Evolutionary conservation across 176 grass and related monocot genomes (phyloP).

Genomic region (Juncus inflexus): DNA sequence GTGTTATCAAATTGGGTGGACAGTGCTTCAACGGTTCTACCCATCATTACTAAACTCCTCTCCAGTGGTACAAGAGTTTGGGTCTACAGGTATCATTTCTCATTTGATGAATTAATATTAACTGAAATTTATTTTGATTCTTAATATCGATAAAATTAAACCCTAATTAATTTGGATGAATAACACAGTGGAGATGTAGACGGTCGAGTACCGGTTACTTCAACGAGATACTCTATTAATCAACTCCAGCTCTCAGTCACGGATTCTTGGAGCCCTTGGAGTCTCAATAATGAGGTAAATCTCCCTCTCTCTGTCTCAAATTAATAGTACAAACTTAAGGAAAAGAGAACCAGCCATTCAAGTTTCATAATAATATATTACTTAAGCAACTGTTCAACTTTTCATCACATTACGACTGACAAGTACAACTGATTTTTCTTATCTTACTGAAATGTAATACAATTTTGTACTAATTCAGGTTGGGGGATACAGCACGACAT

Average conservation of each 20-base stretch:
- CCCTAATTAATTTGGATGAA: background rate
- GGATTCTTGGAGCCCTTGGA: slow-evolving; percentile 60
- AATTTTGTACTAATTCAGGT: slow-evolving; percentile 48
- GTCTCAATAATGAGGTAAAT: slow-evolving; percentile 43
- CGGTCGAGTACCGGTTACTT: slow-evolving; percentile 69
- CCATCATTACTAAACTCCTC: slow-evolving; percentile 51
- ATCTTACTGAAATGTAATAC: slow-evolving; percentile 14
- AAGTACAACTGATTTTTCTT: slow-evolving; percentile 8
- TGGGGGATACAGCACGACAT: slow-evolving; percentile 53
- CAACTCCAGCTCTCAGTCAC: slow-evolving; percentile 46
- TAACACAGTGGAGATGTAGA: slow-evolving; percentile 63
- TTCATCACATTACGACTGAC: slow-evolving; percentile 3
- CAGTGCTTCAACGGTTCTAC: slow-evolving; percentile 44
- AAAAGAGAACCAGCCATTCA: background rate
- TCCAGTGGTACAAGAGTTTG: slow-evolving; percentile 46
- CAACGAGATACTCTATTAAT: slow-evolving; percentile 73
- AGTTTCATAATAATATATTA: background rate
- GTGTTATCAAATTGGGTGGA: slow-evolving; percentile 50
- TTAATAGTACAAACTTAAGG: background rate
- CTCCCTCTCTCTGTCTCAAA: background rate
- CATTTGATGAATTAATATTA: background rate
- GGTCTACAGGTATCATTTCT: slow-evolving; percentile 66
- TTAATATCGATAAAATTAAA: background rate
- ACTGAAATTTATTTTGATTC: background rate
- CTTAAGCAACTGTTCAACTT: background rate